These are phyloP conservation scores for Fabrea salina DNA, from an alignment of 169 alveolate species.

Conservation along the genomic window DNA sequence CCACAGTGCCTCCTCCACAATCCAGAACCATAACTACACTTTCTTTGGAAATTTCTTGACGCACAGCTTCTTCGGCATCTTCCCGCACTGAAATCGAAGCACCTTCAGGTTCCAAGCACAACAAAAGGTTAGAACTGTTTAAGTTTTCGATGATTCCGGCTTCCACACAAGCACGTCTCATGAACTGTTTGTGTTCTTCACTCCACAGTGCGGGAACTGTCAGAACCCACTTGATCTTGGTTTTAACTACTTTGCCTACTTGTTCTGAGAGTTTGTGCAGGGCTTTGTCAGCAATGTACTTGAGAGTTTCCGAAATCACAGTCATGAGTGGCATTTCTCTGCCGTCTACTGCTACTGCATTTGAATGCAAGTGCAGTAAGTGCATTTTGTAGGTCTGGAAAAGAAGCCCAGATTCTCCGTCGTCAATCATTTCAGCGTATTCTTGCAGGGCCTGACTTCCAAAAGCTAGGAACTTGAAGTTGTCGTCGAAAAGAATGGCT, in stretches of 20 bases:
- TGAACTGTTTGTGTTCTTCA: slow-evolving; percentile 85
- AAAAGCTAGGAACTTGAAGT: slow-evolving; percentile 76
- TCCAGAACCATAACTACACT: slow-evolving; percentile 82
- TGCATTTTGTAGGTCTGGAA: slow-evolving; percentile 86
- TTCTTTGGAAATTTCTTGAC: slow-evolving; percentile 67
- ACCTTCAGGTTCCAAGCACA: slow-evolving; percentile 89
- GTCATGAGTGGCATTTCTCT: slow-evolving; percentile 82
- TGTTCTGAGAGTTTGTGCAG: slow-evolving; percentile 78
- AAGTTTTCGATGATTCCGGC: slow-evolving; percentile 80
- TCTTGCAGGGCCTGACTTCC: slow-evolving; percentile 78
- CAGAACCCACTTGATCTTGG: slow-evolving; percentile 86
- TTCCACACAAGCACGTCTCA: slow-evolving; percentile 84
- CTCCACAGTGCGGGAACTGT: slow-evolving; percentile 90
- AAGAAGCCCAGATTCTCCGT: slow-evolving; percentile 81
- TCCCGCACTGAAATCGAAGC: slow-evolving; percentile 85
- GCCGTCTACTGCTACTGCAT: slow-evolving; percentile 79
- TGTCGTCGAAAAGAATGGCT: slow-evolving; percentile 80
- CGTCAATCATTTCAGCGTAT: slow-evolving; percentile 85
- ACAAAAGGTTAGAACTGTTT: slow-evolving; percentile 72
- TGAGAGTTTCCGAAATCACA: slow-evolving; percentile 75
- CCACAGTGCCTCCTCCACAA: slow-evolving; percentile 90
- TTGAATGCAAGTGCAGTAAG: slow-evolving; percentile 68
- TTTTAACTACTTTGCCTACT: slow-evolving; percentile 78
- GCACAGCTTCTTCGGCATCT: slow-evolving; percentile 76
- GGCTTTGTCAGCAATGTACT: slow-evolving; percentile 79